Evolutionary conservation across 169 alveolate species (phyloP).

Genomic region (Plasmodium adleri): DNA sequence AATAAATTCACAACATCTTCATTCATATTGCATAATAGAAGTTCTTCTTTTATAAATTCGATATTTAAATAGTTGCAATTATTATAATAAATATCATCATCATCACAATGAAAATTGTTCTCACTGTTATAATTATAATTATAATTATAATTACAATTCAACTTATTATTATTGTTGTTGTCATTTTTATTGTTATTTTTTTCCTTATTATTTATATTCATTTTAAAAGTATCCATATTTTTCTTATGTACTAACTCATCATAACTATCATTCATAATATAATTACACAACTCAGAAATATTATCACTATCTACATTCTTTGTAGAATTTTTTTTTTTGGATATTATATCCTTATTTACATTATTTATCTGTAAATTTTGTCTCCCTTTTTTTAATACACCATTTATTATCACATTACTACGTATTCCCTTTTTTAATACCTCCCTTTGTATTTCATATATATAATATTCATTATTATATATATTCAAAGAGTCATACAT

Average conservation of each 20-base stretch:
- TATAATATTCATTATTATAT: constrained; percentile 26
- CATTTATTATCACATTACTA: constrained; percentile 5
- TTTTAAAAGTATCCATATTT: no score
- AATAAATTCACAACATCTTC: constrained; percentile 20
- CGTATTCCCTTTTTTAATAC: constrained; percentile 18
- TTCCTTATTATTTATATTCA: not conserved
- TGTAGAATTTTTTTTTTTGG: not conserved
- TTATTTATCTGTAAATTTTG: not conserved
- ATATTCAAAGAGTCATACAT: constrained; percentile 20
- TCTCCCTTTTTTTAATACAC: constrained; percentile 4
- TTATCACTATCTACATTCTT: not conserved
- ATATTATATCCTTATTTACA: not conserved
- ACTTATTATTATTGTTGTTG: not conserved
- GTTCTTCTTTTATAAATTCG: constrained; percentile 29
- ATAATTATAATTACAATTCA: not conserved
- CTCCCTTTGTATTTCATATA: constrained; percentile 58
- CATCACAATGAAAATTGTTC: not conserved
- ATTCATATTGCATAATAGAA: constrained; percentile 23
- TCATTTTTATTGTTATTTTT: not conserved
- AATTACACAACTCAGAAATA: not conserved
- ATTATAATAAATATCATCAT: not conserved
- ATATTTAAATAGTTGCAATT: constrained; percentile 6
- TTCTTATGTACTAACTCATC: not conserved
- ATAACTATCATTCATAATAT: not conserved
- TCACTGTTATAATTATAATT: not conserved